Conservation (phyloP, 1,284 basidiomycete genomes). For the Athelia sp. region DNA sequence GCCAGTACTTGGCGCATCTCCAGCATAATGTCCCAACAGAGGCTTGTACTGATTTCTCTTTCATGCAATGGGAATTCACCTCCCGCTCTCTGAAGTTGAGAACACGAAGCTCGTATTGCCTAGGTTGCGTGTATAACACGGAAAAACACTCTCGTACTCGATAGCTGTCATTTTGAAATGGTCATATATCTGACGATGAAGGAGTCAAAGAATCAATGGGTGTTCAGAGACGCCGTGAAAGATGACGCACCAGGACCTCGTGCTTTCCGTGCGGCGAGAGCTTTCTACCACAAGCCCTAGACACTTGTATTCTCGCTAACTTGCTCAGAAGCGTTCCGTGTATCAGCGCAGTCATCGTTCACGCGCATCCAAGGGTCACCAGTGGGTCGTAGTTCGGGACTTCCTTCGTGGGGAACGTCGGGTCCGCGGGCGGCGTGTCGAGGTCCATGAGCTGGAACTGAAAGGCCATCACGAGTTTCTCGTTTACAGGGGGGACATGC, state of each 20-base stretch:
- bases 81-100: slow-evolving; percentile 46
- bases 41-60: slow-evolving; percentile 10
- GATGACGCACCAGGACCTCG: slow-evolving; percentile 42
- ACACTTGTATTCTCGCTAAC: slow-evolving; percentile 44
- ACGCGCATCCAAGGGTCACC: slow-evolving; percentile 72
- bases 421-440: slow-evolving; percentile 27
- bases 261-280: slow-evolving; percentile 53
- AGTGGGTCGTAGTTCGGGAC: slow-evolving; percentile 33
- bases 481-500: slow-evolving; percentile 57
- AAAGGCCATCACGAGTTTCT: slow-evolving; percentile 68
- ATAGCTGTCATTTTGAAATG: slow-evolving; percentile 45
- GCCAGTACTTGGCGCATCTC: not conserved
- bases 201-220: too few relatives aligned
- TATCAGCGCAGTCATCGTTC: slow-evolving; percentile 55
- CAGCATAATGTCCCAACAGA: slow-evolving; percentile 25
- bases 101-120: slow-evolving; percentile 32
- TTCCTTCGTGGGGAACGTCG: not conserved
- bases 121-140: slow-evolving; percentile 46
- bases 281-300: slow-evolving; percentile 53
- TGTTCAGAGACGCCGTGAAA: too few relatives aligned
- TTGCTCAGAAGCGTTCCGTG: slow-evolving; percentile 59
- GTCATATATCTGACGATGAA: slow-evolving; percentile 63
- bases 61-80: slow-evolving; percentile 14
- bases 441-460: slow-evolving; percentile 62
- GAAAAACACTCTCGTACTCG: slow-evolving; percentile 47